Base-by-base conservation (phyloP, 208 protist genomes). In the Balamuthia mandrillaris region DNA sequence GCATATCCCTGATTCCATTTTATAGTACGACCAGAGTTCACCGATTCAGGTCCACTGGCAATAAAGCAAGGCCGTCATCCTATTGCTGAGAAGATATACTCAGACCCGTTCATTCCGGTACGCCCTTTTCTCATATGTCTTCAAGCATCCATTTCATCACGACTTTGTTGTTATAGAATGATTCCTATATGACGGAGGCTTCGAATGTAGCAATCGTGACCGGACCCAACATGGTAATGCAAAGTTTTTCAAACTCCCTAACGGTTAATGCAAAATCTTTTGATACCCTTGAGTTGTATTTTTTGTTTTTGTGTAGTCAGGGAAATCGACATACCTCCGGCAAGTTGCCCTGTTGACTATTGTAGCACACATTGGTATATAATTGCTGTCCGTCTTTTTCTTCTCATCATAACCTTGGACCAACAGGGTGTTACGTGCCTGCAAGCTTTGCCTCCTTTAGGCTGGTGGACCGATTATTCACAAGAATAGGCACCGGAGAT, bases 271-370 rank as follows among this genome's bases (percentile, higher is more conserved):
- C 10, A 52, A 18, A 66, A 39, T 9, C 29, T 66, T 39, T 24
- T 66, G 18, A 66, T 24, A 35, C n/a, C 29, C 58, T 58, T 27
- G 24, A 60, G 47, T 2, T 16, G 77, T 1, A 29, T 70, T 4
- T 68, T 51, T 33, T 84, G 37, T 39, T 21, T 27, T 54, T 12
- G 5, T 63, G 37, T 42, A 87, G 42, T 91, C 92, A 6, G 96
- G 96, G n/a, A 98, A 98, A 86, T 95, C 95, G 37, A 97, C 95
- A 12, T 93, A 97, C 52, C 92, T 98, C 14, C 89, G 94, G 35
- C 92, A 96, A 56, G 75, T 97, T 9, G 95, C 94, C 0, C 94
- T 97, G 58, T 75, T 95, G n/a, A 90, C 95, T 39, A 92, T 96
- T 6, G 85, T 98, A 16, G 96, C 95, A 0, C 96, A 98, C 74